A percentile compares a stretch with the other conserved stretches of the same genome.
phyloP scores from a whole-genome alignment of 179 eudicot species.

The Vitellaria paradoxa region DNA sequence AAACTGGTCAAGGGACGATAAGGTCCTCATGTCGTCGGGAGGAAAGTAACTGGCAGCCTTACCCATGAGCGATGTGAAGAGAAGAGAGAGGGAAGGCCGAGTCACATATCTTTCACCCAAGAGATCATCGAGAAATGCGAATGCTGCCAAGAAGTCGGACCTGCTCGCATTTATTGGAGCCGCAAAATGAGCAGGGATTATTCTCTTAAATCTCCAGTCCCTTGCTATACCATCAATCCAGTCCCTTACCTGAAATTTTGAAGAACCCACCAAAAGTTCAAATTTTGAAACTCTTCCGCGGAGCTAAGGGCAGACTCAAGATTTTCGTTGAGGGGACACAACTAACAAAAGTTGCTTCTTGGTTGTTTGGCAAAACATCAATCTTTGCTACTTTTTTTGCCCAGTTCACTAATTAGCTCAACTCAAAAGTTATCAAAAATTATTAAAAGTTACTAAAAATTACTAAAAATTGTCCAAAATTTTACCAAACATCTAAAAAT shows the following conservation, averaged over 20 bases:
- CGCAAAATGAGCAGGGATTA: constrained; percentile 93
- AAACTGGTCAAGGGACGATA: constrained; percentile 88
- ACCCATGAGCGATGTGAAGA: constrained; percentile 77
- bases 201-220: constrained; percentile 93
- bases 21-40: constrained; percentile 93
- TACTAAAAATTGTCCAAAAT: no score
- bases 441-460: no score
- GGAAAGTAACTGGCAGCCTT: constrained; percentile 92
- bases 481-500: no score
- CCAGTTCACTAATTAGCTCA: no score
- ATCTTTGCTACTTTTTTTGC: no score
- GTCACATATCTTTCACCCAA: constrained; percentile 66
- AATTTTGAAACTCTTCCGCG: not conserved
- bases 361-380: no score
- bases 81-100: constrained; percentile 70
- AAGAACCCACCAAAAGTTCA: not conserved
- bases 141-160: constrained; percentile 87
- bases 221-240: constrained; percentile 78
- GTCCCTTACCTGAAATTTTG: constrained; percentile 60
- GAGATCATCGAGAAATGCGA: constrained; percentile 88
- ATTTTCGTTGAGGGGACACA: no score
- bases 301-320: not conserved
- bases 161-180: constrained; percentile 85
- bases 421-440: no score
- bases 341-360: no score